These are phyloP conservation scores for Trametes pubescens DNA, from an alignment of 1,284 basidiomycete genomes.

Conservation along the genomic window DNA sequence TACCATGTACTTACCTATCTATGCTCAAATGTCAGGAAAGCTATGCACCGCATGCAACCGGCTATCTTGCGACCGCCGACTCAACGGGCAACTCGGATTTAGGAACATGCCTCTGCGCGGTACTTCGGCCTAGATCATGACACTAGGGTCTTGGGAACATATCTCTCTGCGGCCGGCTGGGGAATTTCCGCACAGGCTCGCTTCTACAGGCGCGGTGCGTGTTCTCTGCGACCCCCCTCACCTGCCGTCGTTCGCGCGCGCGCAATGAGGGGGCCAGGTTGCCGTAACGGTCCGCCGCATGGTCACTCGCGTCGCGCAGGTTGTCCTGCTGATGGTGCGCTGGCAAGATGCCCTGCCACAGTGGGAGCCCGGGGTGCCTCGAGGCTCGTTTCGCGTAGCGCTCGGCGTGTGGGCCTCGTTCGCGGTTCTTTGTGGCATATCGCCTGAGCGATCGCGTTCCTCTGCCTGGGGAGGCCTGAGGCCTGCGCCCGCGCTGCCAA, in stretches of 20 bases:
- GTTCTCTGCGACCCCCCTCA: neutral
- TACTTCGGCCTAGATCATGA: no score
- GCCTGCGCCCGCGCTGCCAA: no score
- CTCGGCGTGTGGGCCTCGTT: neutral
- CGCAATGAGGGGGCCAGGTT: slow-evolving; percentile 7
- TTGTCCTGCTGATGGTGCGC: neutral
- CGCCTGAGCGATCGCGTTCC: neutral
- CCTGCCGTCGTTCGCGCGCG: neutral
- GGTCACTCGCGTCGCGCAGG: neutral
- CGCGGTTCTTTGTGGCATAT: neutral
- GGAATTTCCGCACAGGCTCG: neutral
- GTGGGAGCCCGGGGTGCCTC: neutral
- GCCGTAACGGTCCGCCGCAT: slow-evolving; percentile 14
- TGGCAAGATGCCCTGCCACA: neutral
- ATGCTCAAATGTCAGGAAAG: no score
- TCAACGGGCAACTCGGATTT: no score
- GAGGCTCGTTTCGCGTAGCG: neutral
- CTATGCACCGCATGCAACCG: no score
- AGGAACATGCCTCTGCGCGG: no score
- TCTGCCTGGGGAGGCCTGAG: no score
- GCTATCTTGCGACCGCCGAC: no score
- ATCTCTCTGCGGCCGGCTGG: neutral
- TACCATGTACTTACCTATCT: neutral
- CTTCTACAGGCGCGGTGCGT: neutral
- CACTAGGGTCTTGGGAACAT: no score